These are phyloP conservation scores for Nelumbo lutea DNA, from an alignment of 164 flowering plant species.

Conservation along the genomic window DNA sequence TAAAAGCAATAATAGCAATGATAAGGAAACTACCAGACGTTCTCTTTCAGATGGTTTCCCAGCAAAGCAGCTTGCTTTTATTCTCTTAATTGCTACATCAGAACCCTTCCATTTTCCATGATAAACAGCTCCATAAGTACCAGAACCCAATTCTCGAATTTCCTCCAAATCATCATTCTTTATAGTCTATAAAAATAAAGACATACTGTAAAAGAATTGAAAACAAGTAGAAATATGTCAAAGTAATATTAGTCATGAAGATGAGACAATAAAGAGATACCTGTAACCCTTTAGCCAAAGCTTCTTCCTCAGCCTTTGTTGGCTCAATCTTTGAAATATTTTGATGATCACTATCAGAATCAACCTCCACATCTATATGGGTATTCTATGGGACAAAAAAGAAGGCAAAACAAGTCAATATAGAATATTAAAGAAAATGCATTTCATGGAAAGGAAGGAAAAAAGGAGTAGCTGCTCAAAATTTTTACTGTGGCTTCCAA, in stretches of 20 bases:
- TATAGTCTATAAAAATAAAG: conserved; percentile 53
- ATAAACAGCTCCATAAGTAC: conserved; percentile 94
- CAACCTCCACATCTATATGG: conserved; percentile 45
- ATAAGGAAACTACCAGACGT: conserved; percentile 61
- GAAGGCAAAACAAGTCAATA: not conserved
- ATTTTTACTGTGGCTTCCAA: conserved; percentile 45
- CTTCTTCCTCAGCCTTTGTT: conserved; percentile 95
- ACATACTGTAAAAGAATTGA: not conserved
- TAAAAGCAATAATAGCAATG: conserved; percentile 1
- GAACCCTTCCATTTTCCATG: conserved; percentile 99
- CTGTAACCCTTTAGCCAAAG: conserved; percentile 86
- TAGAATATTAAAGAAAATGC: not conserved
- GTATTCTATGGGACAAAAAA: conserved; percentile 33
- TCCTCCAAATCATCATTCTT: conserved; percentile 93
- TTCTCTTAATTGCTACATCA: conserved; percentile 96
- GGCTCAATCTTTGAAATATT: conserved; percentile 68
- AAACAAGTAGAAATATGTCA: not conserved
- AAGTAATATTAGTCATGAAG: not conserved
- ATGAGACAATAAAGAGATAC: conserved; percentile 25
- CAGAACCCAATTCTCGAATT: conserved; percentile 86
- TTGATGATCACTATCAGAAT: conserved; percentile 52
- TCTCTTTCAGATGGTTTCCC: conserved; percentile 96
- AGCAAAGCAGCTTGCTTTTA: conserved; percentile 97
- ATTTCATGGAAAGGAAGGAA: not conserved
- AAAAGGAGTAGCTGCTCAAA: not conserved